Percentiles rank a stretch among this genome's conserved stretches.
Evolutionary conservation across 2,329 filamentous ascomycete genomes (phyloP).

Genomic region (Pestalotiopsis fici): DNA sequence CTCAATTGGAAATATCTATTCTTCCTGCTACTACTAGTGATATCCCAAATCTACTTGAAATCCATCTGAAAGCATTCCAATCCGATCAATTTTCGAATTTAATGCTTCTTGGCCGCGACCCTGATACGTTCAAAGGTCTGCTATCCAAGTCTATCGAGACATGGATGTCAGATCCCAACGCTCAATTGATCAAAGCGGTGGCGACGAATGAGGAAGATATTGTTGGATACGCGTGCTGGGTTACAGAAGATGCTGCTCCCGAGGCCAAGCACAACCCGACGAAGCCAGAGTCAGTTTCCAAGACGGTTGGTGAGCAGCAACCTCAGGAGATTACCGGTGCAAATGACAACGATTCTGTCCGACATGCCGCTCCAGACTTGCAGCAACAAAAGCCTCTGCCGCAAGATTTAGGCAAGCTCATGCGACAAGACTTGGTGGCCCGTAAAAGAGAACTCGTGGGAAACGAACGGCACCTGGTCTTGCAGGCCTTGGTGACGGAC

Average conservation of each 20-base stretch:
- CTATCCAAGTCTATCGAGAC: neutral
- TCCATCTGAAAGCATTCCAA: constrained; percentile 2
- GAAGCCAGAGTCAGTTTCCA: neutral
- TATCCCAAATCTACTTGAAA: neutral
- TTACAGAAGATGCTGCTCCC: neutral
- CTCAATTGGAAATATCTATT: neutral
- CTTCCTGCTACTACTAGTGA: neutral
- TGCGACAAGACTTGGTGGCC: neutral
- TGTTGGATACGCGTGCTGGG: constrained; percentile 6
- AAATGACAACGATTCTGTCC: neutral
- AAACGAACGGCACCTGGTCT: constrained; percentile 5
- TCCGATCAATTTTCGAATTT: constrained; percentile 8
- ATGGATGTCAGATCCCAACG: constrained; percentile 1
- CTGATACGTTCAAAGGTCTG: neutral
- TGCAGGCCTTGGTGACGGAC: constrained; percentile 2
- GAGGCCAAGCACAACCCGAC: neutral
- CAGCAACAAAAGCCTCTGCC: neutral
- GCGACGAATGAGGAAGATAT: neutral
- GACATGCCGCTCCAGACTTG: neutral
- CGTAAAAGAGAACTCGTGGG: neutral
- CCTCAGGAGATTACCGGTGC: neutral
- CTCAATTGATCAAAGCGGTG: constrained; percentile 1
- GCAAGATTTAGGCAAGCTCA: neutral
- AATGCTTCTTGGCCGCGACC: neutral
- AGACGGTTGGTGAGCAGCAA: neutral